Evolutionary conservation across 495 filamentous ascomycete species (phyloP), one percentile per base, ranked within the genome.

Genomic region (Aspergillus sclerotioniger): DNA sequence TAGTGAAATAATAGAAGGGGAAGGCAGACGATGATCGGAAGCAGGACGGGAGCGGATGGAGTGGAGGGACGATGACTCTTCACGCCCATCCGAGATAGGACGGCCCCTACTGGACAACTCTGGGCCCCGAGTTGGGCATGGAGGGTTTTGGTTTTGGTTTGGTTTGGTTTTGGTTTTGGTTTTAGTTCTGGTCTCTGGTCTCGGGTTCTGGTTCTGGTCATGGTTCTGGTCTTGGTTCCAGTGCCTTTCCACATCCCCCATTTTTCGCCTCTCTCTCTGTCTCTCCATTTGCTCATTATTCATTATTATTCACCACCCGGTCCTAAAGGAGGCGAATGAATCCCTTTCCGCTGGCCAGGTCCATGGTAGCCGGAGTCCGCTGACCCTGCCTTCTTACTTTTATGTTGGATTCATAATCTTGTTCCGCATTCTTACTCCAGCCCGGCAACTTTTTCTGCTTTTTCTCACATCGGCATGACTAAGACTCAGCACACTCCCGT

Each of bases 1-100:
- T 32, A 37, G 43, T 19, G 57, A 5, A 20, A 41, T 51, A 53
- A 29, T 15, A 46, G 31, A 20, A 49, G 25, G 20, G 35, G 51
- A 32, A 20, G 31, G 46, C 35, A 12, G 53, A 16, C 1, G 19
- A 10, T 16, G 19, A 43, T 53, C 31, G 54, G 28, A 29, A 51
- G 28, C 21, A 17, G 15, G 58, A 56, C 59, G 60, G 60, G 51
- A 47, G 61, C 56, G 61, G 56, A 59, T 56, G 47, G 31, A 31
- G 31, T 13, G 20, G 35, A 21, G 17, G 35, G 6, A 16, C 32
- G 60, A 62, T 62, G 61, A 62, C 61, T 62, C 61, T 59, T 58
- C 51, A 48, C 17, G 25, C 20, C 17, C 46, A 13, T 56, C 53
- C 54, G 55, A 51, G 58, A 54, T 44, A 50, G 51, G 45, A 35